Evolutionary conservation across 2,329 filamentous ascomycete genomes (phyloP).

Genomic region (Cephalotrichum gorgonifer): DNA sequence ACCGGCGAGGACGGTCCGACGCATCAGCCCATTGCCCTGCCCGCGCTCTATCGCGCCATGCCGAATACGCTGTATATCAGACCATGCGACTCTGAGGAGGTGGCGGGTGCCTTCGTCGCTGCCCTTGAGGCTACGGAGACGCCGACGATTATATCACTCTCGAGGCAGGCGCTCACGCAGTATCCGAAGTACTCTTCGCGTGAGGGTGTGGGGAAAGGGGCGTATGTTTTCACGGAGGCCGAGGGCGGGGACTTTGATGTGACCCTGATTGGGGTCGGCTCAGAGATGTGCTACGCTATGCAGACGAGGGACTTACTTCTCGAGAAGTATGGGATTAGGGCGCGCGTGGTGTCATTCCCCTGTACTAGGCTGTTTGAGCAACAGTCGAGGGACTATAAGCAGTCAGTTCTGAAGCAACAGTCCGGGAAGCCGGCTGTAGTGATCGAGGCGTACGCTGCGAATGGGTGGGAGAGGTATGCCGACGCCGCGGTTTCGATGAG

Average conservation of each 20-base stretch:
- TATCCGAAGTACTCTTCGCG: constrained; percentile 79
- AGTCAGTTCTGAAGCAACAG: constrained; percentile 59
- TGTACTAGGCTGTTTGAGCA: constrained; percentile 95
- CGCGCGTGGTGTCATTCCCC: constrained; percentile 89
- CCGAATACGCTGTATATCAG: constrained; percentile 99
- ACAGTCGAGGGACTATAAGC: constrained; percentile 88
- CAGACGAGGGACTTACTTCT: constrained; percentile 87
- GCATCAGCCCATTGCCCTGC: constrained; percentile 97
- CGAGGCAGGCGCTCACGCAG: constrained; percentile 96
- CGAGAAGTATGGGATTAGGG: constrained; percentile 77
- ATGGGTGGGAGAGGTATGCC: constrained; percentile 51
- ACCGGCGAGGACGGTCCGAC: constrained; percentile 97
- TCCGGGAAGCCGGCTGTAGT: constrained; percentile 35
- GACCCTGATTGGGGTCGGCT: constrained; percentile 89
- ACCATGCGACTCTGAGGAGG: constrained; percentile 97
- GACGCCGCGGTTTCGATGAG: constrained; percentile 44
- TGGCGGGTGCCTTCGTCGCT: constrained; percentile 93
- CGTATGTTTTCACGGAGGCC: constrained; percentile 80
- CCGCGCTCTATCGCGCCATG: constrained; percentile 95
- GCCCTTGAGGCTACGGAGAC: constrained; percentile 83
- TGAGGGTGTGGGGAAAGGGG: constrained; percentile 85
- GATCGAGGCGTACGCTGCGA: constrained; percentile 47
- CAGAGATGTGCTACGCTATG: constrained; percentile 87
- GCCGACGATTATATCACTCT: constrained; percentile 86
- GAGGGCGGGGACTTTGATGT: constrained; percentile 74